A percentile compares a stretch with the other conserved stretches of the same genome.
These are phyloP conservation scores for Mucor velutinosus DNA, from an alignment of 371 early-diverging fungal genomes.

Conservation along the genomic window DNA sequence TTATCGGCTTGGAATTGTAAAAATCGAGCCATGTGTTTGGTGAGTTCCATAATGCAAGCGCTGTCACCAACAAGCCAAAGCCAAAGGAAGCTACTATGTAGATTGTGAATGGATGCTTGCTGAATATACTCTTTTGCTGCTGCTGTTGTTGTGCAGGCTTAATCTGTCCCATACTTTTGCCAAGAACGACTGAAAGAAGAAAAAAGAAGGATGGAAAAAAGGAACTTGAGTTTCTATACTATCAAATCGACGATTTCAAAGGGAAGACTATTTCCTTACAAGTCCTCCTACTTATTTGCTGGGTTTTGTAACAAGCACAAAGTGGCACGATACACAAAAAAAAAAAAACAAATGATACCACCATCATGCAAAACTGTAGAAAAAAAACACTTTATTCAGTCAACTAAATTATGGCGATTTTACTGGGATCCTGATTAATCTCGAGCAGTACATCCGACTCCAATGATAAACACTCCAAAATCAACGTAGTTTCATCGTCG, in stretches of 20 bases:
- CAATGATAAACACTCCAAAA: conserved; percentile 1
- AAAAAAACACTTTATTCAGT: not conserved
- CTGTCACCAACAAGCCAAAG: conserved; percentile 15
- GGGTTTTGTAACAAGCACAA: not conserved
- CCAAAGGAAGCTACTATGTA: conserved; percentile 17
- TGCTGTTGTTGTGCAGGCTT: not conserved
- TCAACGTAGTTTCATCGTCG: conserved; percentile 1
- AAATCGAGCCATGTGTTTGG: conserved; percentile 37
- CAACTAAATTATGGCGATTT: not conserved
- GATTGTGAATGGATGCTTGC: not conserved
- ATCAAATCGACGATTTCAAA: conserved; percentile 6
- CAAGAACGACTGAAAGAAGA: not conserved
- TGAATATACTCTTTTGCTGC: not conserved
- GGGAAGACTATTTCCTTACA: not conserved
- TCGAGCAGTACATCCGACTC: not conserved
- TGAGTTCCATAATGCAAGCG: conserved; percentile 16
- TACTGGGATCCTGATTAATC: not conserved
- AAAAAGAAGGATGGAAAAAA: not conserved
- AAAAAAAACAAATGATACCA: not conserved
- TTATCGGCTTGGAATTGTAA: conserved; percentile 37
- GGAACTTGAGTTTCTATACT: not conserved
- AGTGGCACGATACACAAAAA: not conserved
- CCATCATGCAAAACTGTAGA: not conserved
- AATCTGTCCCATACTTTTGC: not conserved
- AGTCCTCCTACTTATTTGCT: not conserved